Conservation (phyloP, 345 rosid genomes). For the Arabidopsis thaliana region TAIR10.1 NC_003076.8:737501-738000, state of each 20-base stretch:
- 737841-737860: constrained; percentile 94
- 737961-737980: constrained; percentile 83
- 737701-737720: constrained; percentile 32
- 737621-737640: background rate
- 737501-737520: constrained; percentile 2
- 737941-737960: constrained; percentile 88
- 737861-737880: constrained; percentile 75
- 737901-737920: constrained; percentile 88
- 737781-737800: constrained; percentile 68
- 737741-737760: constrained; percentile 37
- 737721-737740: constrained; percentile 27
- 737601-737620: constrained; percentile 2
- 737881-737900: constrained; percentile 77
- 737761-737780: constrained; percentile 47
- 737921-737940: constrained; percentile 81
- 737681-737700: constrained; percentile 24
- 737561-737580: constrained; percentile 22
- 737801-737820: constrained; percentile 53
- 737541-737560: constrained; percentile 8
- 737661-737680: constrained; percentile 2
- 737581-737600: constrained; percentile 13
- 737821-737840: constrained; percentile 61
- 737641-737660: background rate
- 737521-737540: background rate
- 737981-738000: constrained; percentile 91